Evolutionary conservation across 768 basidiomycete species (phyloP).

Genomic region (Mycena epipterygia): DNA sequence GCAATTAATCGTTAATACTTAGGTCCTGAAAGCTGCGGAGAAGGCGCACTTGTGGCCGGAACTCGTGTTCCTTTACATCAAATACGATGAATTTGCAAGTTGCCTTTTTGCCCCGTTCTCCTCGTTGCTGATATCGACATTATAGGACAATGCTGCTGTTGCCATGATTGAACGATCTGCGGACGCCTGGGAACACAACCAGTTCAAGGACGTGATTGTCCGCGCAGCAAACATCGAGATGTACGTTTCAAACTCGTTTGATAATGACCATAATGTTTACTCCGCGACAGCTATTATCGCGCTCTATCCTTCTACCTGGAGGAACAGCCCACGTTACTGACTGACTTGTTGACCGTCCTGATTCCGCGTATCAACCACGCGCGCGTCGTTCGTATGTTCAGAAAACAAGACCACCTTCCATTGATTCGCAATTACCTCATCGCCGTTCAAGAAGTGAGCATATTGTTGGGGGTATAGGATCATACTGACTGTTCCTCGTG

Average conservation of each 20-base stretch:
- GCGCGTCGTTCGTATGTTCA: conserved; percentile 96
- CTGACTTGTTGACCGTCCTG: conserved; percentile 92
- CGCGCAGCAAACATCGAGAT: conserved; percentile 98
- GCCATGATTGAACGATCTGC: conserved; percentile 99
- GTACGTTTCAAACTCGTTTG: conserved; percentile 55
- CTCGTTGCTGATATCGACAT: conserved; percentile 15
- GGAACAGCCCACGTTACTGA: conserved; percentile 93
- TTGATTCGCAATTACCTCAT: conserved; percentile 97
- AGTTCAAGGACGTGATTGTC: conserved; percentile 98
- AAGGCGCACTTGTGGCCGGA: conserved; percentile 98
- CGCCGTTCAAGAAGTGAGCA: conserved; percentile 90
- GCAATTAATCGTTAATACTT: not conserved
- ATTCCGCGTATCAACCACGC: conserved; percentile 96
- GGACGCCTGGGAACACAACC: conserved; percentile 99
- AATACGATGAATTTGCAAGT: conserved; percentile 94
- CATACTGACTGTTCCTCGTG: conserved; percentile 23
- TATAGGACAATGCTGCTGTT: conserved; percentile 93
- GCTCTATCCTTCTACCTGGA: conserved; percentile 94
- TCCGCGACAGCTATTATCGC: conserved; percentile 85
- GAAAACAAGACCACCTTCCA: conserved; percentile 94
- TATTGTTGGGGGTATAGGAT: not conserved
- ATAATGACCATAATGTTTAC: conserved; percentile 9
- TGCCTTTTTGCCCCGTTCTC: not conserved
- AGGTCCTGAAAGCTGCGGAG: conserved; percentile 96
- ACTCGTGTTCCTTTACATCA: conserved; percentile 97